Percentiles rank a stretch among this genome's conserved stretches.
Conservation (phyloP, 371 early-diverging fungal genomes). For the Batrachochytrium dendrobatidis region DNA sequence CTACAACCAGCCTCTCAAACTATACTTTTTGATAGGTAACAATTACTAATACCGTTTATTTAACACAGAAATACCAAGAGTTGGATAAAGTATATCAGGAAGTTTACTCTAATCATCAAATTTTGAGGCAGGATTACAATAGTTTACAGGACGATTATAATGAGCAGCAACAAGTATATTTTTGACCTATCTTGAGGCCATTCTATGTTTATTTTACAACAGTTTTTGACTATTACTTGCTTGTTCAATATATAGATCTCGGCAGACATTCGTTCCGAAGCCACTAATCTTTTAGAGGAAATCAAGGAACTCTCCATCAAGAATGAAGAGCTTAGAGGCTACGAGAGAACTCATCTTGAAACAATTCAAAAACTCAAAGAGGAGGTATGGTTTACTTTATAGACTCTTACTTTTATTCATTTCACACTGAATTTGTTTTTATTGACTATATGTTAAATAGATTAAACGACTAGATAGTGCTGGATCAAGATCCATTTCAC, state of each 20-base stretch:
- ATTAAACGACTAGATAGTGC: too few species aligned
- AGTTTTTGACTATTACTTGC: background rate
- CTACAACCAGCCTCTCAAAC: too few species aligned
- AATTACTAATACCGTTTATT: too few species aligned
- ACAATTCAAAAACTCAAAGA: slow-evolving; percentile 18
- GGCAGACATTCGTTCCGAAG: slow-evolving; percentile 65
- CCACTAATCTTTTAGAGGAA: slow-evolving; percentile 63
- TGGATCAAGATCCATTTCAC: too few species aligned
- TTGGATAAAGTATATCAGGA: slow-evolving; percentile 35
- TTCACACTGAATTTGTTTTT: too few species aligned
- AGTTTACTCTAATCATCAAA: slow-evolving; percentile 33
- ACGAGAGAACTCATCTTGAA: slow-evolving; percentile 28
- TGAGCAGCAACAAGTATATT: slow-evolving; percentile 60
- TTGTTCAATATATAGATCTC: slow-evolving; percentile 43
- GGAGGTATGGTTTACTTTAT: slow-evolving; percentile 14
- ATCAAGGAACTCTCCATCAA: slow-evolving; percentile 52
- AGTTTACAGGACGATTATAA: slow-evolving; percentile 62
- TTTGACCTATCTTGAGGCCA: too few species aligned
- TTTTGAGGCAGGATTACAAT: slow-evolving; percentile 51
- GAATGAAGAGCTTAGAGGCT: slow-evolving; percentile 50
- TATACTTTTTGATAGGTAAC: too few species aligned
- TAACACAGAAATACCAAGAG: slow-evolving; percentile 13
- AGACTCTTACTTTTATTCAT: too few species aligned
- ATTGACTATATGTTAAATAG: too few species aligned
- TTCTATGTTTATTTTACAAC: background rate